Base-by-base conservation (phyloP, 345 rosid genomes). In the Bruguiera sexangula region DNA sequence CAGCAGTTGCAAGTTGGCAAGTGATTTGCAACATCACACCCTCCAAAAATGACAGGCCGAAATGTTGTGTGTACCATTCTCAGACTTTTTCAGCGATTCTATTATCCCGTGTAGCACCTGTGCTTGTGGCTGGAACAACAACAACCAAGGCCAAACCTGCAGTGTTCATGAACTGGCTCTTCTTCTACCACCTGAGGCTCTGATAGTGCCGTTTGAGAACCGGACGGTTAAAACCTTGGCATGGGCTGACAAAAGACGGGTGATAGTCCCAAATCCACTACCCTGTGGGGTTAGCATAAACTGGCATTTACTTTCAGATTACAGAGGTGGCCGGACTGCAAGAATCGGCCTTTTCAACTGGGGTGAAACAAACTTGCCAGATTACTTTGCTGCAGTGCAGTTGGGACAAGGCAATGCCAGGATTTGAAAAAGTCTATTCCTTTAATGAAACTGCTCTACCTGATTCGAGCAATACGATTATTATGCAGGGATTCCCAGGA, bases 61-160 rank as follows among this genome's bases (percentile, higher is more conserved):
- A 70, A 71, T 84, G 92, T 29, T 88, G 89, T 1, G 89, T 1
- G 92, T 85, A 30, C 78, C 88, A 8, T 88, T 85, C 75, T 88
- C 92, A 1, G 74, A 89, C 2, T 88, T 81, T 36, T 84, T 72
- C 81, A 85, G 82, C 51, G 80, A 80, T 19, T 84, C 88, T 15
- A 77, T 71, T 19, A 61, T 87, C 31, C 92, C 89, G 3, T 88
- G 92, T 72, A 77, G 66, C 36, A 79, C 88, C 1, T 84, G 89
- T 55, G 85, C 89, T 22, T 85, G 88, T 20, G 88, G 89, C 8
- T 81, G 85, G 29, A 27, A 27, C 57, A 15, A 52, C 39, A 76
- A 60, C 56, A 51, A 31, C 21, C 70, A 76, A n/a, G 67, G 64
- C 26, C 52, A 52, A 43, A 78, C 76, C 43, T 88, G 88, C 75